Evolutionary conservation across 2,329 filamentous ascomycete species (phyloP), one percentile per base, ranked within the genome.

Genomic region (Lasiodiplodia sp.): DNA sequence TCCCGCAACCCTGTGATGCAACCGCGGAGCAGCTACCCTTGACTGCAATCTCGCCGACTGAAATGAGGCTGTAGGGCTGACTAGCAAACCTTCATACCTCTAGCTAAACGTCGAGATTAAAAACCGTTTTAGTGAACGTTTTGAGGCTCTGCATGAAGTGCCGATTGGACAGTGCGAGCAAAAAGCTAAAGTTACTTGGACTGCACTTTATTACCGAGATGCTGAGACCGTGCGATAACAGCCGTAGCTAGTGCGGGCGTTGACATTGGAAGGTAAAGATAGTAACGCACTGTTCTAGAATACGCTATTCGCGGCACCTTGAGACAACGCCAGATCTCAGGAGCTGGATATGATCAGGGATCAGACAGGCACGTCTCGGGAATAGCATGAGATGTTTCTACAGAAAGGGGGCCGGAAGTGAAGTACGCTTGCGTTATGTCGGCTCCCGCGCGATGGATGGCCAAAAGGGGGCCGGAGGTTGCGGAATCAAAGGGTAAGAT

Each of bases 1-100:
- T 57, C 55, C 55, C 55, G 55, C 55, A 14, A 34, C 31, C 18
- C n/a, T 34, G n/a, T 40, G 55, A 57, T 57, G 55, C 55, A 57
- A 37, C 34, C 23, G 37, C 55, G 55, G 55, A 57, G 55, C 31
- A 40, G 28, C 38, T 57, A 14, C 55, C 55, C 21, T 57, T 57
- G 31, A 40, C 55, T 57, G 55, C 55, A 57, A 40, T n/a, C 31
- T 57, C 7, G 34, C 55, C 55, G 55, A 57, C 4, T 47, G 3
- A 38, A 16, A 38, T 23, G 55, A 57, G 37, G 55, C 44, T 47
- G 18, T 47, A 47, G 44, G 44, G 44, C 44, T 47, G 44, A 47
- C 44, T 47, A 47, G 44, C 44, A 47, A 47, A 47, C 7, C 18
- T 47, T 47, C 44, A 21, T 34, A 34, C 44, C 3, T 21, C 44